Evolutionary conservation across 352 stramenopile genomes (phyloP), one percentile per base, ranked within the genome.

Genomic region (Aphanomyces invadans): DNA sequence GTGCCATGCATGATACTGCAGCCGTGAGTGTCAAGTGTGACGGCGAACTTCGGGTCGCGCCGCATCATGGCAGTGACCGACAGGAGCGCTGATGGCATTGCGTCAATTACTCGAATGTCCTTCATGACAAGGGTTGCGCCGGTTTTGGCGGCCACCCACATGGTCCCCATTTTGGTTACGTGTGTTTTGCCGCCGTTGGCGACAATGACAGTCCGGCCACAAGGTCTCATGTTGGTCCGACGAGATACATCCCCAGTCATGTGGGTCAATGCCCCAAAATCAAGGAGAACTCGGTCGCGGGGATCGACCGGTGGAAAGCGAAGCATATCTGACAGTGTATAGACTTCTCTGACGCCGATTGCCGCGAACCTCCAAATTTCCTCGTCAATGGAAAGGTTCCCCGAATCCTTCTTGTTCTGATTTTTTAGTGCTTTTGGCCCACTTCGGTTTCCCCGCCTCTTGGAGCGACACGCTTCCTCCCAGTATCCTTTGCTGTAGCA

Each of bases 151-250:
- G 46, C n/a, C 17, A 64, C 39, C 31, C 29, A 11, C 38, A 64
- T 64, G 21, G 36, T 64, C 10, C 56, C 56, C 21, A 64, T 64
- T 10, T 64, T 29, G 15, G 56, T 64, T 25, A 31, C 56, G 15
- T 10, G 21, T 29, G 44, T 54, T 54, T 26, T 62, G 21, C 19
- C 29, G 44, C 56, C 56, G 56, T 51, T 52, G 32, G 56, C 56
- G 25, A 64, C 56, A 25, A 38, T 54, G 15, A 64, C 56, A 15
- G 19, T 52, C 17, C 56, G 56, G 17, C 11, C 21, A 38, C 56
- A 64, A 21, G 29, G 21, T 12, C 17, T 64, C 46, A 54, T 23
- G 46, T 54, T 1, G 46, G 46, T 31, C n/a, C 11, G 46, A 10
- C 26, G 46, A 25, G 46, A 23, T 11, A n/a, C 46, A 21, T 54